Evolutionary conservation across 2,329 filamentous ascomycete species (phyloP).

Genomic region (Neonectria neomacrospora): DNA sequence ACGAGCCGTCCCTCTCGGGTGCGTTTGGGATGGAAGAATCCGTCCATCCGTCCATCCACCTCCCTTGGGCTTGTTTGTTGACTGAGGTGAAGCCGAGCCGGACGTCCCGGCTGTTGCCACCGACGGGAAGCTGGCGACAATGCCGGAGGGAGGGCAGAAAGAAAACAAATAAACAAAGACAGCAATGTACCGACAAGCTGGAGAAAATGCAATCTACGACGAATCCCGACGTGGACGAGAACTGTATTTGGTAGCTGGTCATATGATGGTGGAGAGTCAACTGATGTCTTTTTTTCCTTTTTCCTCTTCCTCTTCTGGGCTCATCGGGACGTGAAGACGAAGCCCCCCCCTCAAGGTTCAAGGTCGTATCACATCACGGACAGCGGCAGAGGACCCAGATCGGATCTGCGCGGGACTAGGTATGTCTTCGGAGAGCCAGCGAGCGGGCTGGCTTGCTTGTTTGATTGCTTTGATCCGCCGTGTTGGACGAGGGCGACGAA

Average conservation of each 20-base stretch:
- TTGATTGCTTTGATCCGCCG: constrained; percentile 5
- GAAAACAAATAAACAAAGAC: constrained; percentile 8
- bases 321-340: constrained; percentile 11
- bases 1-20: constrained; percentile 25
- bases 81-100: constrained; percentile 7
- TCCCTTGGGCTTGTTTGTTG: constrained; percentile 21
- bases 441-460: constrained; percentile 24
- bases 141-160: constrained; percentile 2
- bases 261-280: constrained; percentile 34
- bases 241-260: constrained; percentile 21
- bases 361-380: constrained; percentile 20
- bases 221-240: constrained; percentile 15
- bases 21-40: neutral
- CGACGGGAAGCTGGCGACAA: constrained; percentile 17
- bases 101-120: constrained; percentile 23
- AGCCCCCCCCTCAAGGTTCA: neutral
- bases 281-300: constrained; percentile 15
- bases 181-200: neutral
- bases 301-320: neutral
- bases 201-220: constrained; percentile 23
- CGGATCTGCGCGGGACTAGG: constrained; percentile 25
- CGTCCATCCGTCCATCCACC: neutral
- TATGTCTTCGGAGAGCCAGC: constrained; percentile 10
- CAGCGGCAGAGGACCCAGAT: constrained; percentile 28
- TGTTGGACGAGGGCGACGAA: neutral